Percentiles rank a stretch among this genome's conserved stretches.
Evolutionary conservation across 768 basidiomycete species (phyloP).

Genomic region (Lactifluus subvellereus): DNA sequence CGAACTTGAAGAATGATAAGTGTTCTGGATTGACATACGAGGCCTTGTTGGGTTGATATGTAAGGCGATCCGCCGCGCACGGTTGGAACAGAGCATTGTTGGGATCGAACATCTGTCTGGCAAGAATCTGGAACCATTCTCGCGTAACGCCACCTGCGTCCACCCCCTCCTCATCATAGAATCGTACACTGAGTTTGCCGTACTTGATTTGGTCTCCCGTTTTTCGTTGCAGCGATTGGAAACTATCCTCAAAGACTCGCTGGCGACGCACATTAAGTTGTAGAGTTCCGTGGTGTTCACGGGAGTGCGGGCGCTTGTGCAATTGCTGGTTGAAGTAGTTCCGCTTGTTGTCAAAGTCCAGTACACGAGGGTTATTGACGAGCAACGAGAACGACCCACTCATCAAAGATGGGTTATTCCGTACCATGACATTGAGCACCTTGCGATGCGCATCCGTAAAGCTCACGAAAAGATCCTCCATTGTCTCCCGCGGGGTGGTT

Average conservation of each 20-base stretch:
- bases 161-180: constrained; percentile 96
- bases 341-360: constrained; percentile 99
- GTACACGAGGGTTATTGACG: constrained; percentile 90
- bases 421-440: constrained; percentile 93
- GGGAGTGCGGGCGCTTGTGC: constrained; percentile 70
- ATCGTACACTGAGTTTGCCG: constrained; percentile 93
- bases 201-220: constrained; percentile 95
- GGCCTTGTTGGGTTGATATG: constrained; percentile 94
- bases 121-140: constrained; percentile 98
- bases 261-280: constrained; percentile 86
- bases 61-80: constrained; percentile 88
- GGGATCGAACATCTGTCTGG: constrained; percentile 98
- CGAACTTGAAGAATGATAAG: constrained; percentile 96
- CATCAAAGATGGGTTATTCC: constrained; percentile 97
- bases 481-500: constrained; percentile 62
- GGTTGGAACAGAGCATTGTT: constrained; percentile 98
- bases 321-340: constrained; percentile 93
- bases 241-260: constrained; percentile 97
- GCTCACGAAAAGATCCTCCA: constrained; percentile 86
- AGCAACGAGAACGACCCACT: constrained; percentile 96
- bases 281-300: constrained; percentile 78
- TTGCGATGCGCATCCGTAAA: constrained; percentile 94
- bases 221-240: constrained; percentile 83
- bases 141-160: constrained; percentile 97
- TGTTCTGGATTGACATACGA: constrained; percentile 95